Evolutionary conservation across 106 monocot species (phyloP).

Genomic region (Posidonia australis): DNA sequence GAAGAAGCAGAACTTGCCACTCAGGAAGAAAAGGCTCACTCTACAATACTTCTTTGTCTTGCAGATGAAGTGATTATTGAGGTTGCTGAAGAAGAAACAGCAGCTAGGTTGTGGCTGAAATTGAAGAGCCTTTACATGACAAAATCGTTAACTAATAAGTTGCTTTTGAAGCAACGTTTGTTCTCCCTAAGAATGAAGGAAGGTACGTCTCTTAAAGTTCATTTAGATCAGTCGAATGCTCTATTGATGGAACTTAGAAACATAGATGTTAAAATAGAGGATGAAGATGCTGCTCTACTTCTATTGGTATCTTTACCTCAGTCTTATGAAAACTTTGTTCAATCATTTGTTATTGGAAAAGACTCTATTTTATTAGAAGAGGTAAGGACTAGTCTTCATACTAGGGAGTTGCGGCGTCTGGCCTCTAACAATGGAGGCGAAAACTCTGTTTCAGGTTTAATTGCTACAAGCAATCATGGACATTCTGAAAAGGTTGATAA

Average conservation of each 20-base stretch:
- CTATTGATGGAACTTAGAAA: not conserved
- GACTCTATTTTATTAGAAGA: too few species aligned
- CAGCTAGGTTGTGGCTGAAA: not conserved
- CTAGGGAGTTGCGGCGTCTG: too few species aligned
- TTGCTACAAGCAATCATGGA: too few species aligned
- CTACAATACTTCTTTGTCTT: not conserved
- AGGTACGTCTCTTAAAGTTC: not conserved
- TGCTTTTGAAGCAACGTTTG: not conserved
- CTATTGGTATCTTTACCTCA: not conserved
- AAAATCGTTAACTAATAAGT: not conserved
- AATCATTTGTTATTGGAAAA: not conserved
- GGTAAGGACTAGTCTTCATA: too few species aligned
- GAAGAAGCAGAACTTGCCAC: not conserved
- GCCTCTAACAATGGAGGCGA: too few species aligned
- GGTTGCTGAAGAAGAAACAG: not conserved
- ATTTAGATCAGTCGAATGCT: not conserved
- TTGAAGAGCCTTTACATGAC: not conserved
- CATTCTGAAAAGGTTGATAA: too few species aligned
- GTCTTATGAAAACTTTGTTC: slow-evolving; percentile 1
- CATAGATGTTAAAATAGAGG: not conserved
- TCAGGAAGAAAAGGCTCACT: not conserved
- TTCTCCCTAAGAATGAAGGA: not conserved
- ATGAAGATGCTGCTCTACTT: not conserved
- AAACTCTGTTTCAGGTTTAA: too few species aligned
- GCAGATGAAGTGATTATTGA: not conserved